A percentile compares a stretch with the other conserved stretches of the same genome.
phyloP scores from a whole-genome alignment of 768 basidiomycete species.

The Jaapia argillacea region DNA sequence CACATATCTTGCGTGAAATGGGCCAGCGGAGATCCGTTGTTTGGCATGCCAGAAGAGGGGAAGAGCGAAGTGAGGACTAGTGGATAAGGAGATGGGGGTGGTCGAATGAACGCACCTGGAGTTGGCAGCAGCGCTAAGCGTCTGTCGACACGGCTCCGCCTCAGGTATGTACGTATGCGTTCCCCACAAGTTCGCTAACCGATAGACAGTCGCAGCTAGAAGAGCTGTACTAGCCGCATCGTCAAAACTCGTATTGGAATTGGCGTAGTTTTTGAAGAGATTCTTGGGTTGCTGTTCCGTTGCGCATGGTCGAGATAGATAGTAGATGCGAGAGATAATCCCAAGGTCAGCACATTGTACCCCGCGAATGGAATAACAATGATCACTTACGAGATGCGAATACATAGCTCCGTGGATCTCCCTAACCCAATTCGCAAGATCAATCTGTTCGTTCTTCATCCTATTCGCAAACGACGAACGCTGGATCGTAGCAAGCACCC shows the following conservation, averaged over 20 bases:
- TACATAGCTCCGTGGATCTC: conserved; percentile 74
- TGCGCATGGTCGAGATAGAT: too few species aligned
- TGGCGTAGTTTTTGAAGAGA: conserved; percentile 68
- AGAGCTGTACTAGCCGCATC: conserved; percentile 70
- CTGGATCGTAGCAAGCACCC: conserved; percentile 69
- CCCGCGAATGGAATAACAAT: conserved; percentile 1
- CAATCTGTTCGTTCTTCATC: conserved; percentile 41
- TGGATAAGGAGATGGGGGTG: conserved; percentile 7
- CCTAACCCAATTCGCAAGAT: conserved; percentile 55
- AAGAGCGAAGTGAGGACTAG: neutral
- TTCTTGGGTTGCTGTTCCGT: conserved; percentile 31
- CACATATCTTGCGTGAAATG: conserved; percentile 55
- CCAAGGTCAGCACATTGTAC: conserved; percentile 1
- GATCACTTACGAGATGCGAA: conserved; percentile 30
- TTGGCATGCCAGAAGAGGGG: neutral
- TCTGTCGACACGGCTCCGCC: conserved; percentile 46
- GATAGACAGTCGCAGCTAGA: conserved; percentile 68
- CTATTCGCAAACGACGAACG: conserved; percentile 42
- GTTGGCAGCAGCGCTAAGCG: too few species aligned
- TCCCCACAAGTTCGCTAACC: conserved; percentile 45
- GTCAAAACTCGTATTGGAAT: conserved; percentile 39
- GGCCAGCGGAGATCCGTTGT: conserved; percentile 9
- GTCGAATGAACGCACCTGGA: conserved; percentile 10
- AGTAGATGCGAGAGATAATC: neutral
- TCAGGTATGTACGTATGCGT: conserved; percentile 39